phyloP scores from a whole-genome alignment of 345 rosid genomes.

The Melaleuca alternifolia region DNA sequence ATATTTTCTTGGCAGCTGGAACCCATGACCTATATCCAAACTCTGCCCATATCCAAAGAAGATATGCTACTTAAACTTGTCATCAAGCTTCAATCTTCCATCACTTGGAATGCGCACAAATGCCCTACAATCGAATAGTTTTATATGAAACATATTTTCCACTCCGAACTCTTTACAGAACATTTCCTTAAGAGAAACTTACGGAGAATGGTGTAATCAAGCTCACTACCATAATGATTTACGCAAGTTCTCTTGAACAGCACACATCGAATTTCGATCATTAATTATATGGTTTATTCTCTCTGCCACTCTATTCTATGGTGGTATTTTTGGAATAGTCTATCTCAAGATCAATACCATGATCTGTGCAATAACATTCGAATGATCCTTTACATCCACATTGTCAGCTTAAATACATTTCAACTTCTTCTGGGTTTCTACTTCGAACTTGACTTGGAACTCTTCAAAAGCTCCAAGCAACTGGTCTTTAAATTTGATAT shows the following conservation, averaged over 20 bases:
- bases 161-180: background rate
- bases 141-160: background rate
- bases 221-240: too few relatives aligned
- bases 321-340: background rate
- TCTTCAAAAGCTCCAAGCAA: background rate
- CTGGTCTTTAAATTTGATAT: background rate
- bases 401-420: background rate
- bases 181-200: background rate
- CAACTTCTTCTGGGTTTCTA: background rate
- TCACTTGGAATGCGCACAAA: accelerated
- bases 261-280: background rate
- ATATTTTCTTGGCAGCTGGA: too few relatives aligned
- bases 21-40: too few relatives aligned
- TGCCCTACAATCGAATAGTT: too few relatives aligned
- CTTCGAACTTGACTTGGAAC: background rate
- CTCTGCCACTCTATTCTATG: background rate
- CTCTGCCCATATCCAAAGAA: too few relatives aligned
- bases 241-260: background rate
- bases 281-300: background rate
- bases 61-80: background rate
- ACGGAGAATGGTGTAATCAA: background rate
- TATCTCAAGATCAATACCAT: background rate
- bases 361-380: background rate
- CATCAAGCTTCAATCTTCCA: background rate
- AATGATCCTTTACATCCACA: background rate